Evolutionary conservation across 2,329 filamentous ascomycete genomes (phyloP).

Genomic region (Gliomastix tumulicola): DNA sequence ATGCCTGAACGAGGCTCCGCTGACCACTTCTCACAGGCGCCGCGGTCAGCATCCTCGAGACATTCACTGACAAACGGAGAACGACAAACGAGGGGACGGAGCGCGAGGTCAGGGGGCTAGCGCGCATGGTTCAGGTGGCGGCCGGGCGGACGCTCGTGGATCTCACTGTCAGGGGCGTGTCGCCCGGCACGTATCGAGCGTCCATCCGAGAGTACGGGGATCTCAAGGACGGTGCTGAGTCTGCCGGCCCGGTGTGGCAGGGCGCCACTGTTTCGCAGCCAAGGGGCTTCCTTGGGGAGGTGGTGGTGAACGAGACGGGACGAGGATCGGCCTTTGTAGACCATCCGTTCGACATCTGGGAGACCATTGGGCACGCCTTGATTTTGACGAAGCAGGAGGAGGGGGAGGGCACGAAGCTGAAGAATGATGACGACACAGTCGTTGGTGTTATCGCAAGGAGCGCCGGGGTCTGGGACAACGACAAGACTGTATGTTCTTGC

Average conservation of each 20-base stretch:
- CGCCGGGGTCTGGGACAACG: slow-evolving; percentile 97
- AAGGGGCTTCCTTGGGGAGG: slow-evolving; percentile 57
- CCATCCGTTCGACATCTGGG: slow-evolving; percentile 81
- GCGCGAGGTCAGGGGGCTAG: slow-evolving; percentile 72
- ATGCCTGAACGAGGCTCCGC: too few species aligned
- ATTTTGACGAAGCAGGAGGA: slow-evolving; percentile 67
- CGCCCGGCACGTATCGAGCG: slow-evolving; percentile 74
- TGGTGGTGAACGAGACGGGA: slow-evolving; percentile 70
- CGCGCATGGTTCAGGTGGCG: slow-evolving; percentile 88
- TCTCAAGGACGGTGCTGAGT: slow-evolving; percentile 75
- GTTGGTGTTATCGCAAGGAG: slow-evolving; percentile 92
- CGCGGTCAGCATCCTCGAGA: slow-evolving; percentile 94
- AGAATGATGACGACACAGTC: slow-evolving; percentile 77
- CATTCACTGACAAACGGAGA: slow-evolving; percentile 55
- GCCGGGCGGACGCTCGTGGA: slow-evolving; percentile 76
- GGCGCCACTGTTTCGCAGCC: neutral
- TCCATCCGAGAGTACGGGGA: slow-evolving; percentile 83
- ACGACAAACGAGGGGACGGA: slow-evolving; percentile 25
- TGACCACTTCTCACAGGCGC: slow-evolving; percentile 50
- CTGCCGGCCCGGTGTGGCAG: slow-evolving; percentile 75
- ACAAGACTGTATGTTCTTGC: slow-evolving; percentile 97
- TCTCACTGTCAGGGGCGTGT: slow-evolving; percentile 75
- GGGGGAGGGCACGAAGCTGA: slow-evolving; percentile 42
- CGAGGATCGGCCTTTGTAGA: slow-evolving; percentile 77
- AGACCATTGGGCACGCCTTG: slow-evolving; percentile 90